These are phyloP conservation scores for Tuber umbilicatum DNA, from an alignment of 495 filamentous ascomycete species.

Conservation along the genomic window DNA sequence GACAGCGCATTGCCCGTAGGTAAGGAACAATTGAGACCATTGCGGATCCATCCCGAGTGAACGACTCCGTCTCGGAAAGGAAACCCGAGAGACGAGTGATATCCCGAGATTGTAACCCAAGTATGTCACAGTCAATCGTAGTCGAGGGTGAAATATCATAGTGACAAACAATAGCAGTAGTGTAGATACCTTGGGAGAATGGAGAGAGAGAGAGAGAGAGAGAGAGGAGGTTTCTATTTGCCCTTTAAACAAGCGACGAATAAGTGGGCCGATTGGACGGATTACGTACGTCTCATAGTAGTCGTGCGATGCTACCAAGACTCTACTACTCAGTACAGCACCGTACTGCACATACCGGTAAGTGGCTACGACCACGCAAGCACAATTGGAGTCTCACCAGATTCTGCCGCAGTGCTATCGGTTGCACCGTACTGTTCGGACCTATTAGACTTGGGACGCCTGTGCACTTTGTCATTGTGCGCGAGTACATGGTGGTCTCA, in stretches of 20 bases:
- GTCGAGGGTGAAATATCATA: not conserved
- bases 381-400: not conserved
- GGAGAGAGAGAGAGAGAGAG: not conserved
- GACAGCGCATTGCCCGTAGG: not conserved
- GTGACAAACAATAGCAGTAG: not conserved
- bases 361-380: not conserved
- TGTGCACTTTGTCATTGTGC: not conserved
- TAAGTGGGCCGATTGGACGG: not conserved
- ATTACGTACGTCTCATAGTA: not conserved
- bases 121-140: not conserved
- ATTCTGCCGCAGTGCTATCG: not conserved
- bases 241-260: not conserved
- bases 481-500: not conserved
- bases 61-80: not conserved
- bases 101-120: not conserved
- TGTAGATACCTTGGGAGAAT: not conserved
- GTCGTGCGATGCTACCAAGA: not conserved
- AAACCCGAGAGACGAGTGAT: not conserved
- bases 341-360: not conserved
- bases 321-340: not conserved
- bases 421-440: not conserved
- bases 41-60: not conserved
- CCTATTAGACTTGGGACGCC: not conserved
- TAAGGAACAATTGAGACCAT: not conserved
- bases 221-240: not conserved